Conservation (phyloP, 2,329 filamentous ascomycete genomes). For the Ascocoryne sarcoides region DNA sequence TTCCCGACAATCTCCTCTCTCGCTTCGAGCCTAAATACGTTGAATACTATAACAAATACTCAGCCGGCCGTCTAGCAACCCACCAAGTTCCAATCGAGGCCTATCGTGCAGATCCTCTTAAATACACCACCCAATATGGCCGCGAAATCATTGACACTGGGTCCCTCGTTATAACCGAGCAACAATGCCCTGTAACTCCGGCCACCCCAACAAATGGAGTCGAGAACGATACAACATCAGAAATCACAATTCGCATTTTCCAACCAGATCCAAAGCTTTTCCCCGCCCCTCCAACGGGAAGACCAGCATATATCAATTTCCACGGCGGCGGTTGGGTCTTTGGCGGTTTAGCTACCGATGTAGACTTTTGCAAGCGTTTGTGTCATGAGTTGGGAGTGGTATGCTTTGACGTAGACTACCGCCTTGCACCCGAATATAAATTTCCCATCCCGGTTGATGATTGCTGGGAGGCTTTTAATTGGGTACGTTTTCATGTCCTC, state of each 20-base stretch:
- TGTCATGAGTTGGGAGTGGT: conserved; percentile 33
- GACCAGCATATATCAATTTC: conserved; percentile 32
- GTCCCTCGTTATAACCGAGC: conserved; percentile 32
- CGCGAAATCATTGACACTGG: conserved; percentile 29
- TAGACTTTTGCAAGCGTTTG: conserved; percentile 34
- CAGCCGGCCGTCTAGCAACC: conserved; percentile 33
- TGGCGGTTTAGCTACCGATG: conserved; percentile 31
- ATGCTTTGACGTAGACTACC: conserved; percentile 36
- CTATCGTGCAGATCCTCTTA: conserved; percentile 32
- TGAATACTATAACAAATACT: conserved; percentile 35
- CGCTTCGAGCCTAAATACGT: conserved; percentile 34
- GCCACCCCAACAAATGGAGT: too few species aligned
- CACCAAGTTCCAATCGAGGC: conserved; percentile 30
- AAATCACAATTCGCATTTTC: conserved; percentile 34
- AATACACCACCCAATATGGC: conserved; percentile 31
- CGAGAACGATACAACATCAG: too few species aligned
- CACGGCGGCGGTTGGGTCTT: conserved; percentile 33
- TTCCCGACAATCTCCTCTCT: conserved; percentile 30
- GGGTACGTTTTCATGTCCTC: conserved; percentile 21
- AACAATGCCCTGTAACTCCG: conserved; percentile 32
- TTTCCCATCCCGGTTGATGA: conserved; percentile 38
- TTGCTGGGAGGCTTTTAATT: conserved; percentile 36
- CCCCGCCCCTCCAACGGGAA: conserved; percentile 20
- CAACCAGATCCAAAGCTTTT: conserved; percentile 25
- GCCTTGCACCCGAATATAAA: conserved; percentile 36